These are phyloP conservation scores for Alternaria solani DNA, from an alignment of 2,329 filamentous ascomycete genomes.

Conservation along the genomic window DNA sequence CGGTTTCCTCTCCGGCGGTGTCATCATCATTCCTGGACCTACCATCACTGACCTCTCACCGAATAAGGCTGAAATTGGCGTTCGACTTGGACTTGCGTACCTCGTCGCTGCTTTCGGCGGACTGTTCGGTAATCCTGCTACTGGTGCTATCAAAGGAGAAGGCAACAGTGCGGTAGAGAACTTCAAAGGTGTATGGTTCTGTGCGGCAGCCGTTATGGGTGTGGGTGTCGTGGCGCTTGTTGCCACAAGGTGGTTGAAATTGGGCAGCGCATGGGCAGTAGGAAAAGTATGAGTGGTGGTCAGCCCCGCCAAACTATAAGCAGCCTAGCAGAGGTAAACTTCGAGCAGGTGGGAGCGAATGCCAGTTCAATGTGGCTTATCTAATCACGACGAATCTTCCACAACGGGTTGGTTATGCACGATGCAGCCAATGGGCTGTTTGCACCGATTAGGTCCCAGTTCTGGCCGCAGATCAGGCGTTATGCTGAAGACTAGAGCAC, in stretches of 20 bases:
- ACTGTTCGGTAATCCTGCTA: constrained; percentile 62
- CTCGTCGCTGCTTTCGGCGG: constrained; percentile 58
- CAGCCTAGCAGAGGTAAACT: not conserved
- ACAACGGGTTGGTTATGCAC: not conserved
- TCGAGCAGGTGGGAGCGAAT: not conserved
- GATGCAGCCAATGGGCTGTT: not conserved
- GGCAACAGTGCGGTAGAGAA: constrained; percentile 45
- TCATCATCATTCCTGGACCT: constrained; percentile 53
- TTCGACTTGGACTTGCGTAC: constrained; percentile 62
- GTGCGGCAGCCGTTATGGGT: constrained; percentile 47
- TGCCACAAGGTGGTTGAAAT: constrained; percentile 26
- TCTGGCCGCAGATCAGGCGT: not conserved
- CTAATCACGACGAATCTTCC: not conserved
- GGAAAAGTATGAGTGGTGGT: constrained; percentile 7
- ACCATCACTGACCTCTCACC: constrained; percentile 50
- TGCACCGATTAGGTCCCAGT: not conserved
- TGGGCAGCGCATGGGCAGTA: constrained; percentile 13
- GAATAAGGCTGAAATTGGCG: constrained; percentile 52
- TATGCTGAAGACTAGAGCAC: not conserved
- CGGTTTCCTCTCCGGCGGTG: constrained; percentile 54
- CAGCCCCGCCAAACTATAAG: not conserved
- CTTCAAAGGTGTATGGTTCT: constrained; percentile 39
- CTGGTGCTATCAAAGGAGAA: constrained; percentile 57
- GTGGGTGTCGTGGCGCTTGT: constrained; percentile 23
- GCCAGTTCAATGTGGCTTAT: not conserved